phyloP scores from a whole-genome alignment of 2,329 filamentous ascomycete genomes.

The Colletotrichum sp. region DNA sequence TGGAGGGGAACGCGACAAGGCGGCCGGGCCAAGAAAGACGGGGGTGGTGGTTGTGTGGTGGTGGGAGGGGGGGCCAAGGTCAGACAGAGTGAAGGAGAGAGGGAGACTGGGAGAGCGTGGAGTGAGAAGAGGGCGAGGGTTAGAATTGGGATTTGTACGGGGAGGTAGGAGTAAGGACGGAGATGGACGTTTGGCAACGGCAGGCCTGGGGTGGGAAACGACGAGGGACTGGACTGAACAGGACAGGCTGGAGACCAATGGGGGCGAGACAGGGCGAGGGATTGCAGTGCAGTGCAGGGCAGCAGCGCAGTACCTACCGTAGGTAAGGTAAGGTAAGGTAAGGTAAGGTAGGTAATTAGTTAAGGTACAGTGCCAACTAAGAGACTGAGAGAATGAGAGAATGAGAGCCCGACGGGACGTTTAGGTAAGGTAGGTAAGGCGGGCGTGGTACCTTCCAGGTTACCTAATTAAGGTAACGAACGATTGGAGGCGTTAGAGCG shows the following conservation, averaged over 20 bases:
- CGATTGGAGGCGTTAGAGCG: neutral
- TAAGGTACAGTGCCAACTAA: neutral
- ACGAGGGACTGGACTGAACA: neutral
- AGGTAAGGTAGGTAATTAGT: neutral
- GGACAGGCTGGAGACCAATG: neutral
- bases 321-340: too few relatives aligned
- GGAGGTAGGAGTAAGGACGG: neutral
- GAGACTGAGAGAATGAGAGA: neutral
- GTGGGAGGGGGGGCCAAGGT: neutral
- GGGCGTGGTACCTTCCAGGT: too few relatives aligned
- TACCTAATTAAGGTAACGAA: too few relatives aligned
- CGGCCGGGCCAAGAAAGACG: neutral
- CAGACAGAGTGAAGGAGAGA: neutral
- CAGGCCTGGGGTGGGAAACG: neutral
- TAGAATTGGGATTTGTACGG: constrained; percentile 18
- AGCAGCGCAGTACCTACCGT: neutral
- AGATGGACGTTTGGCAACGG: neutral
- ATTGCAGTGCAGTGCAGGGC: neutral
- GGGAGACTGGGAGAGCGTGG: neutral
- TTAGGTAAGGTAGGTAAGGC: neutral
- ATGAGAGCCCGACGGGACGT: neutral
- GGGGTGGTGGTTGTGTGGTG: neutral
- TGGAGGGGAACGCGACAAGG: neutral
- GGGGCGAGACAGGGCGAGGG: neutral
- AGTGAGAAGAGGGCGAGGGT: neutral